Base-by-base conservation (phyloP, 305 asterid genomes). In the Caryopteris hybrid region DNA sequence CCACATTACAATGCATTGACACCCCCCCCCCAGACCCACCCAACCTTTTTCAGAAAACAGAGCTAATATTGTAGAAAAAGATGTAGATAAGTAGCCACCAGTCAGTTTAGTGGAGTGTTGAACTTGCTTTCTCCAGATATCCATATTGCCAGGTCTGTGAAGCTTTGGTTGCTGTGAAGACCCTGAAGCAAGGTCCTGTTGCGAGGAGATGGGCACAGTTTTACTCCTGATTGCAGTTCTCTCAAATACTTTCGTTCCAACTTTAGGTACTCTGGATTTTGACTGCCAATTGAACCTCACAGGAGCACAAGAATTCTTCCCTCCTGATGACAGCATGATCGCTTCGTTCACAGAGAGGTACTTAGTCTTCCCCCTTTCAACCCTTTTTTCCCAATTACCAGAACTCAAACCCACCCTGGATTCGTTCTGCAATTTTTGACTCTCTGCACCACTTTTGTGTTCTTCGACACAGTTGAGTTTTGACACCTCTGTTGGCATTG, bases 331-430 rank as follows among this genome's bases (percentile, higher is more conserved):
- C 62, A 84, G 81, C 78, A 2, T 60, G 22, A 84, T 48, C 29
- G 81, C 83, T 71, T 80, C 86, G 0, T 59, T 34, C 51, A 71
- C 74, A 55, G 77, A 31, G 23, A 84, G 14, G 75, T 80, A 86
- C 55, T 70, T 76, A 1, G 83, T 78, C 70, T 76, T 86, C 71
- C 88, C 82, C 29, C 66, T 70, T 13, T 61, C 53, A 29, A 76
- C 82, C 81, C 57, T 53, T 57, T 74, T 84, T 64, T 81, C 78
- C 82, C 79, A 60, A 47, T 65, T 10, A 58, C 58, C 3, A 38
- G 64, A 9, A 63, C 60, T 66, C 12, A 61, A 9, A 63, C 60
- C 69, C 14, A 12, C 31, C 43, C 70, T 64, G 10, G 70, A 72
- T 58, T 42, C 76, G 25, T 66, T 69, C 7, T 29, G 52, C 42